A percentile compares a stretch with the other conserved stretches of the same genome.
Conservation (phyloP, 768 basidiomycete species). For the Psilocybe cubensis region DNA sequence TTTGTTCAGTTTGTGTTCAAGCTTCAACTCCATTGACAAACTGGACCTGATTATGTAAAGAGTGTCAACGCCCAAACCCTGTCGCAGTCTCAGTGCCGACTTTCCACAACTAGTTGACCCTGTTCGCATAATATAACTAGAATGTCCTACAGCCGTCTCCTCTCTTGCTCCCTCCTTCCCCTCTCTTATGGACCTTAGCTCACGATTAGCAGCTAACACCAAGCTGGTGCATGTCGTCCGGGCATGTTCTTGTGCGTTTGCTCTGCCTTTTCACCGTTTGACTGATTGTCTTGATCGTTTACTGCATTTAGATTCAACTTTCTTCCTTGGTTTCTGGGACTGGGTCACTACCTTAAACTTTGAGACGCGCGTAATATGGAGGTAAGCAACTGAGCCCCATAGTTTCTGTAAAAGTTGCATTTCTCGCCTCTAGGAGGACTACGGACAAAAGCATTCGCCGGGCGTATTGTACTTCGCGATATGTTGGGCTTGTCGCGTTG, state of each 20-base stretch:
- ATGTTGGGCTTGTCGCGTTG: constrained; percentile 13
- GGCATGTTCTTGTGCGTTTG: constrained; percentile 12
- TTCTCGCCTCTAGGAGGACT: constrained; percentile 2
- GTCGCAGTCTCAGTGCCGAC: not conserved
- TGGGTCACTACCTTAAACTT: constrained; percentile 12
- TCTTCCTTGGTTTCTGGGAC: constrained; percentile 9
- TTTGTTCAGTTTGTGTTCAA: not conserved
- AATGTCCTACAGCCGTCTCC: not conserved
- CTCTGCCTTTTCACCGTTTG: not conserved
- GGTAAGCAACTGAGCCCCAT: not conserved
- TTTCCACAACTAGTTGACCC: not conserved
- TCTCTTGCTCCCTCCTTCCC: not conserved
- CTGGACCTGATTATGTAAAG: constrained; percentile 3
- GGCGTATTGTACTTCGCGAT: constrained; percentile 9
- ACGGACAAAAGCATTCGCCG: constrained; percentile 3
- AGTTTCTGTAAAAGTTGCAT: not conserved
- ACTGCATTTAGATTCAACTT: constrained; percentile 9
- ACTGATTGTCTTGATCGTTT: not conserved
- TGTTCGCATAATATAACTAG: not conserved
- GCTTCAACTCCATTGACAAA: not conserved
- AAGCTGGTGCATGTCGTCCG: constrained; percentile 11
- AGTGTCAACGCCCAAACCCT: not conserved
- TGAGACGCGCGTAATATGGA: constrained; percentile 14
- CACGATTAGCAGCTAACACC: not conserved
- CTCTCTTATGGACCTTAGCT: not conserved